Conservation (phyloP, 2,329 filamentous ascomycete genomes). For the Xylaria sp. region DNA sequence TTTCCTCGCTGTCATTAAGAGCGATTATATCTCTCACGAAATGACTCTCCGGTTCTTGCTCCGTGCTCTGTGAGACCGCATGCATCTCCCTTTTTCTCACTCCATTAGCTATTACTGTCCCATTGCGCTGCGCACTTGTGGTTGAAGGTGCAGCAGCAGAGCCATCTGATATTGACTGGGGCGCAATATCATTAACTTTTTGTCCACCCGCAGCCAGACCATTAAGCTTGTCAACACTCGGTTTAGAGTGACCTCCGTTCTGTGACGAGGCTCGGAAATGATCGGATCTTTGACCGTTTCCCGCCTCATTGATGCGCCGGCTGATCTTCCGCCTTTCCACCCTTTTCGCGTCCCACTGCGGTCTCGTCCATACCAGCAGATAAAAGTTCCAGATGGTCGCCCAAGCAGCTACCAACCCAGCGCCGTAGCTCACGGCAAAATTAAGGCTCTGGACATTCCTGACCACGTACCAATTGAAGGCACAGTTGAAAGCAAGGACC, state of each 20-base stretch:
- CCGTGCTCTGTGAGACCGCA: neutral
- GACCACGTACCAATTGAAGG: slow-evolving; percentile 58
- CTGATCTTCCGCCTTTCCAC: slow-evolving; percentile 53
- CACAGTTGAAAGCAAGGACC: slow-evolving; percentile 57
- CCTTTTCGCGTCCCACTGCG: slow-evolving; percentile 67
- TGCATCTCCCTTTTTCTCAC: slow-evolving; percentile 27
- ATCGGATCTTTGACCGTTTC: neutral
- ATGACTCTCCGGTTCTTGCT: neutral
- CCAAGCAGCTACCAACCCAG: slow-evolving; percentile 63
- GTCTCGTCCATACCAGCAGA: slow-evolving; percentile 64
- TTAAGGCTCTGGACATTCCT: slow-evolving; percentile 61
- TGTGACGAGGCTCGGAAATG: neutral
- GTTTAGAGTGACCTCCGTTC: slow-evolving; percentile 7
- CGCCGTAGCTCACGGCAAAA: slow-evolving; percentile 61
- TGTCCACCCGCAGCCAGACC: neutral
- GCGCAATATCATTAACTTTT: neutral
- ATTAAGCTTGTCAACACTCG: neutral
- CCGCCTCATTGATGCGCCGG: neutral
- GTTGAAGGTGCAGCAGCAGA: neutral
- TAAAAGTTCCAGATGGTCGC: slow-evolving; percentile 61
- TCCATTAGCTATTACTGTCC: slow-evolving; percentile 6
- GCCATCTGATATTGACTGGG: slow-evolving; percentile 4
- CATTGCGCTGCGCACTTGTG: slow-evolving; percentile 12
- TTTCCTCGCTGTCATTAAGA: slow-evolving; percentile 24
- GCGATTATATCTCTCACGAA: slow-evolving; percentile 5